Conservation (phyloP, 2,329 filamentous ascomycete genomes). For the Hypomyces rosellus region DNA sequence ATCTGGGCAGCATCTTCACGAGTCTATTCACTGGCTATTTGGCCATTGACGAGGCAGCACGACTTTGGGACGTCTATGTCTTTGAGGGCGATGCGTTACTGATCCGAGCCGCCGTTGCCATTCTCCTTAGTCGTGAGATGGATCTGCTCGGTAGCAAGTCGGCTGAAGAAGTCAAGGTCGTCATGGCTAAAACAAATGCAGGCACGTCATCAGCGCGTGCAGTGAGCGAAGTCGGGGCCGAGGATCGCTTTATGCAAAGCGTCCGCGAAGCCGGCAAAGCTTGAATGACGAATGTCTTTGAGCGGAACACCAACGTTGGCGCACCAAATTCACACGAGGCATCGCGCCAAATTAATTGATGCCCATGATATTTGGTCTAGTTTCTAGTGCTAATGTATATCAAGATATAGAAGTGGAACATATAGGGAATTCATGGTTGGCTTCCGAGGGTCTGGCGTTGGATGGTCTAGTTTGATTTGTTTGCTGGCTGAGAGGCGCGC, state of each 20-base stretch:
- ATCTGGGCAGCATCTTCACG: slow-evolving; percentile 56
- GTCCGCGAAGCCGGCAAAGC: slow-evolving; percentile 31
- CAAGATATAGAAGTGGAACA: slow-evolving; percentile 15
- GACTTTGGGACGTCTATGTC: slow-evolving; percentile 76
- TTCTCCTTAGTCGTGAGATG: slow-evolving; percentile 51
- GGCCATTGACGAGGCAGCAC: slow-evolving; percentile 61
- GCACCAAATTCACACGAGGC: neutral
- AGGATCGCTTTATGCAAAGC: slow-evolving; percentile 36
- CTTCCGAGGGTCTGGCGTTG: slow-evolving; percentile 14
- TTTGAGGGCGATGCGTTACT: slow-evolving; percentile 74
- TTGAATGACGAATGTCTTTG: slow-evolving; percentile 12
- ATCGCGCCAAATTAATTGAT: neutral
- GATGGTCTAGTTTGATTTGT: slow-evolving; percentile 2
- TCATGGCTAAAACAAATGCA: slow-evolving; percentile 27
- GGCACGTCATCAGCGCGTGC: slow-evolving; percentile 26
- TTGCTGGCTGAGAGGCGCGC: slow-evolving; percentile 3
- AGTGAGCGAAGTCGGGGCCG: slow-evolving; percentile 38
- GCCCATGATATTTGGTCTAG: slow-evolving; percentile 10
- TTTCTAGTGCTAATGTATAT: slow-evolving; percentile 20
- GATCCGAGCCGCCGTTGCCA: slow-evolving; percentile 63
- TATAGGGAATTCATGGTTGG: slow-evolving; percentile 2
- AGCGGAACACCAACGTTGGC: neutral
- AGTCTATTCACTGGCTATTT: slow-evolving; percentile 58
- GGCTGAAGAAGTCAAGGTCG: slow-evolving; percentile 36
- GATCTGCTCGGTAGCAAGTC: slow-evolving; percentile 42